phyloP scores from a whole-genome alignment of 371 early-diverging fungal species.

The Mucor racemosus region DNA sequence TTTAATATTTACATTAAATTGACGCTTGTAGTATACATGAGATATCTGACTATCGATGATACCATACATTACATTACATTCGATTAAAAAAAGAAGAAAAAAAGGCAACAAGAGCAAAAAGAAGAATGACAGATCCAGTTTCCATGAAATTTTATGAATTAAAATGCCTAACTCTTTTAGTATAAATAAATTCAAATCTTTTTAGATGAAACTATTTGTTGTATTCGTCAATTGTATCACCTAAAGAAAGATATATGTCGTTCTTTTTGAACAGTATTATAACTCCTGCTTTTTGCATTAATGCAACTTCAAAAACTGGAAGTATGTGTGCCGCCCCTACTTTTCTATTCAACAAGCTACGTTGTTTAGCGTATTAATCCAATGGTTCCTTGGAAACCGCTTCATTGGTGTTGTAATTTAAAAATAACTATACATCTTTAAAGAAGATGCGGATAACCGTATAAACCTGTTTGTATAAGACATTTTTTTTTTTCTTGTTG shows the following conservation, averaged over 20 bases:
- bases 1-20: neutral
- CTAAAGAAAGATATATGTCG: neutral
- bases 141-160: neutral
- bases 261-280: neutral
- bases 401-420: neutral
- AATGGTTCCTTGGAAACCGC: neutral
- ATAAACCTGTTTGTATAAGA: neutral
- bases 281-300: constrained; percentile 5
- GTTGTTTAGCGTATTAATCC: too few species aligned
- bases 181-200: neutral
- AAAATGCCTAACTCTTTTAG: neutral
- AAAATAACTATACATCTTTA: neutral
- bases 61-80: neutral
- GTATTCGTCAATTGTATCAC: constrained; percentile 8
- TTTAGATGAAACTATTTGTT: constrained; percentile 8
- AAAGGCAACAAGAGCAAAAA: too few species aligned
- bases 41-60: neutral
- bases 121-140: neutral
- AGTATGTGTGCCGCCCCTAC: neutral
- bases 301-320: neutral
- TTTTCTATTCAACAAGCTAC: neutral
- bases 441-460: neutral
- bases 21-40: neutral
- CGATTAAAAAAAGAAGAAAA: neutral
- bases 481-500: neutral